These are phyloP conservation scores for Phytopythium aichiense DNA, from an alignment of 352 stramenopile genomes.

Conservation along the genomic window DNA sequence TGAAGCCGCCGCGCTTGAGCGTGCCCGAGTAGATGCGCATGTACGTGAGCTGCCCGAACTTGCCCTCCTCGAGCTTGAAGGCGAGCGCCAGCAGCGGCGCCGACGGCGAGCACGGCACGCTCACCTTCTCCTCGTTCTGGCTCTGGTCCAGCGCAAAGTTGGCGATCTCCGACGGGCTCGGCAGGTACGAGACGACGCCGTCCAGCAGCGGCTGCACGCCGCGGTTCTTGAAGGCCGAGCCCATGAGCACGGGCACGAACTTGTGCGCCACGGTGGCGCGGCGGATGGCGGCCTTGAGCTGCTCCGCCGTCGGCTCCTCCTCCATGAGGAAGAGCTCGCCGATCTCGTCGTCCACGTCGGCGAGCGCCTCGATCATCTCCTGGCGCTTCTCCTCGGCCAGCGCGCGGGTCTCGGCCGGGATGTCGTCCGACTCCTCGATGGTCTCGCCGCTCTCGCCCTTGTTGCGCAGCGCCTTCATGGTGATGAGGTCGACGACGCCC, in stretches of 20 bases:
- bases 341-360: conserved; percentile 98
- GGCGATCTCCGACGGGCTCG: conserved; percentile 90
- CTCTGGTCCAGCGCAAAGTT: conserved; percentile 96
- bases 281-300: conserved; percentile 94
- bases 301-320: conserved; percentile 89
- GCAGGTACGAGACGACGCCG: conserved; percentile 97
- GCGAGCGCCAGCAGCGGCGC: conserved; percentile 95
- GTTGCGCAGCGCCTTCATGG: conserved; percentile 88
- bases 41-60: conserved; percentile 99
- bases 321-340: conserved; percentile 99
- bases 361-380: conserved; percentile 94
- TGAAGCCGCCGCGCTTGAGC: conserved; percentile 83
- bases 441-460: conserved; percentile 87
- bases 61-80: conserved; percentile 99
- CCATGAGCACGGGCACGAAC: conserved; percentile 99
- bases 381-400: conserved; percentile 88
- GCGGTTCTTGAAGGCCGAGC: conserved; percentile 97
- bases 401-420: conserved; percentile 84
- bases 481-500: conserved; percentile 96
- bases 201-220: conserved; percentile 98
- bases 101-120: conserved; percentile 83
- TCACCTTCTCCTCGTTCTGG: conserved; percentile 89
- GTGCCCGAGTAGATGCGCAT: conserved; percentile 92
- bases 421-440: conserved; percentile 86
- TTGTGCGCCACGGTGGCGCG: conserved; percentile 94